Evolutionary conservation across 2,329 filamentous ascomycete genomes (phyloP).

Genomic region (Teratosphaeriaceae sp.): DNA sequence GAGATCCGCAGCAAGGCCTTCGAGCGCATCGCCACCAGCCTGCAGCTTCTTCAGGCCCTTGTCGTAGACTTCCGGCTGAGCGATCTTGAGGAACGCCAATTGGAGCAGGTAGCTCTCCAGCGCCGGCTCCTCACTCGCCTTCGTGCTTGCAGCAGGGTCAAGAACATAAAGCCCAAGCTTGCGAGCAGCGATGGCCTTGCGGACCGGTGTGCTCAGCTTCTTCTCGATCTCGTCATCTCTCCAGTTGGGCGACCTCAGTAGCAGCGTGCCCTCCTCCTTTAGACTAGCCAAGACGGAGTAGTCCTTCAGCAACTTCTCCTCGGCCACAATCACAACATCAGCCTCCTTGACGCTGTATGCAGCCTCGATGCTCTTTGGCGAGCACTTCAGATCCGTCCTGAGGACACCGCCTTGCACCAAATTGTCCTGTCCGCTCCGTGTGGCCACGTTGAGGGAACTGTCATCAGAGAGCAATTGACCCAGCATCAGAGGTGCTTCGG

Average conservation of each 20-base stretch:
- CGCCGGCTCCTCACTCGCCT: slow-evolving; percentile 57
- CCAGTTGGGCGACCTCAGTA: slow-evolving; percentile 69
- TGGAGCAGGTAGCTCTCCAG: slow-evolving; percentile 65
- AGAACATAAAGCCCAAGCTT: slow-evolving; percentile 66
- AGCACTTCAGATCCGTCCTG: slow-evolving; percentile 78
- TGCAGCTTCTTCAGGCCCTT: slow-evolving; percentile 62
- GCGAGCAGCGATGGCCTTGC: slow-evolving; percentile 65
- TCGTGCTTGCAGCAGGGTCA: slow-evolving; percentile 62
- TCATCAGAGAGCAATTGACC: slow-evolving; percentile 56
- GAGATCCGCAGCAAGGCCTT: slow-evolving; percentile 55
- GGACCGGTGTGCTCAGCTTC: slow-evolving; percentile 64
- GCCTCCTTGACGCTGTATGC: slow-evolving; percentile 75
- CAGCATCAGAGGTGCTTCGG: slow-evolving; percentile 56
- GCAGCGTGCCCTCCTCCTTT: slow-evolving; percentile 63
- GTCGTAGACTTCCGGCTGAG: slow-evolving; percentile 58
- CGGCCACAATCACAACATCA: slow-evolving; percentile 70
- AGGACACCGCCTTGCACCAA: slow-evolving; percentile 66
- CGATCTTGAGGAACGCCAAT: slow-evolving; percentile 74
- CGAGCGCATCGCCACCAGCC: slow-evolving; percentile 54
- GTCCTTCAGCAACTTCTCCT: slow-evolving; percentile 71
- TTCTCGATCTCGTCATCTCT: slow-evolving; percentile 90
- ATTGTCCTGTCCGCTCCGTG: slow-evolving; percentile 56
- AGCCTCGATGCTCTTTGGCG: slow-evolving; percentile 74
- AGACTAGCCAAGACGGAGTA: slow-evolving; percentile 67
- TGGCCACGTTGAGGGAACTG: slow-evolving; percentile 54